phyloP scores from a whole-genome alignment of 352 stramenopile genomes.

The Phytophthora tubulina region DNA sequence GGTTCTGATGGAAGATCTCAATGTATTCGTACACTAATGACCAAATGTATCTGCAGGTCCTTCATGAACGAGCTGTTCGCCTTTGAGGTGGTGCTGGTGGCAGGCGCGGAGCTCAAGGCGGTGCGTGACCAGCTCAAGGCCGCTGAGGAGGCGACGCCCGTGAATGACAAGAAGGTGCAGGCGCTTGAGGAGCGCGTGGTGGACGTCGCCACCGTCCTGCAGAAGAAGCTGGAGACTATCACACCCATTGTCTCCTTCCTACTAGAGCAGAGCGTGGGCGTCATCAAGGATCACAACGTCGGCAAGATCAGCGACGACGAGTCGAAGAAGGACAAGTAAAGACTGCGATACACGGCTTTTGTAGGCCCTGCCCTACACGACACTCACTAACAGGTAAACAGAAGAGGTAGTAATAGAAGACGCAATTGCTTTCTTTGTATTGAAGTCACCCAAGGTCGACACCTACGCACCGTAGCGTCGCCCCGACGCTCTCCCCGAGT shows the following conservation, averaged over 20 bases:
- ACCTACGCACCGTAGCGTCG: conserved; percentile 93
- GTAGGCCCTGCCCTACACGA: too few species aligned
- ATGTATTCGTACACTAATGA: background rate
- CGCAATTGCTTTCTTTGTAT: conserved; percentile 43
- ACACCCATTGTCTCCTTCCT: conserved; percentile 68
- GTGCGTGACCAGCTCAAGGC: conserved; percentile 62
- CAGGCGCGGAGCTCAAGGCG: conserved; percentile 68
- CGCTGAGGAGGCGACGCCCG: conserved; percentile 47
- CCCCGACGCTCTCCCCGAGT: conserved; percentile 79
- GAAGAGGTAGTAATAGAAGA: conserved; percentile 56
- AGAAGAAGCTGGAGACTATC: conserved; percentile 67
- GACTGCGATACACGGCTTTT: background rate
- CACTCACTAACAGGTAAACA: conserved; percentile 5
- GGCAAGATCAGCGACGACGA: conserved; percentile 25
- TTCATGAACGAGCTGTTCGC: conserved; percentile 75
- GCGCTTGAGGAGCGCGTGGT: conserved; percentile 66
- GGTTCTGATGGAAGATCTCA: background rate
- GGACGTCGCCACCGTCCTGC: conserved; percentile 61
- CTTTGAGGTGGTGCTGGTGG: conserved; percentile 73
- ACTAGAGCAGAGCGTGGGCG: conserved; percentile 60
- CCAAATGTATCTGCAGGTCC: conserved; percentile 33
- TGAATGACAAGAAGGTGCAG: conserved; percentile 56
- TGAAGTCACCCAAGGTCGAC: conserved; percentile 64
- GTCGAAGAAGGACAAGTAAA: conserved; percentile 63
- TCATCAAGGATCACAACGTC: conserved; percentile 47